These are phyloP conservation scores for Athelia psychrophila DNA, from an alignment of 1,284 basidiomycete species.

Conservation along the genomic window DNA sequence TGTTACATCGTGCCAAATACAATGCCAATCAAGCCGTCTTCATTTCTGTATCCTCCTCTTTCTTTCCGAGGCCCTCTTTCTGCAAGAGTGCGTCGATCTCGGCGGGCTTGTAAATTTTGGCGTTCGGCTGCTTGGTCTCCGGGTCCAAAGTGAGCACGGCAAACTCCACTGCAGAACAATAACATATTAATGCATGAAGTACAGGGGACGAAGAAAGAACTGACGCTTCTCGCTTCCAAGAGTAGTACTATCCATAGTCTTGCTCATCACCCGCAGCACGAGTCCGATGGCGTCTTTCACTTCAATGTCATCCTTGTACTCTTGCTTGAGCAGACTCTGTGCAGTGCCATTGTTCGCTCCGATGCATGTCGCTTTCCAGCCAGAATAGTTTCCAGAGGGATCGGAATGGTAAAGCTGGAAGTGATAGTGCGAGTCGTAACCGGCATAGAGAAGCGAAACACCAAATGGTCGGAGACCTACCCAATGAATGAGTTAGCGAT, in stretches of 20 bases:
- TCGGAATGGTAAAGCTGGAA: conserved; percentile 99
- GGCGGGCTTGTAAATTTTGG: conserved; percentile 89
- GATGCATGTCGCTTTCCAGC: conserved; percentile 99
- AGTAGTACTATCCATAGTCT: conserved; percentile 99
- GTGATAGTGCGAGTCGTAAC: conserved; percentile 92
- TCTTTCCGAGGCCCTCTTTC: conserved; percentile 85
- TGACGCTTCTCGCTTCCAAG: conserved; percentile 88
- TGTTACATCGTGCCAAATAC: conserved; percentile 3
- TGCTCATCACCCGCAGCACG: conserved; percentile 94
- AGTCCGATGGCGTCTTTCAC: conserved; percentile 92
- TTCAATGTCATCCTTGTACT: conserved; percentile 94
- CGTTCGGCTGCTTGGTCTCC: conserved; percentile 75
- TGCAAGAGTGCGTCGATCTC: conserved; percentile 90
- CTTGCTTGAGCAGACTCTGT: conserved; percentile 93
- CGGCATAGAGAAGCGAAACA: conserved; percentile 94
- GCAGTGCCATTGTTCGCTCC: conserved; percentile 96
- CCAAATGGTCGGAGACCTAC: conserved; percentile 95
- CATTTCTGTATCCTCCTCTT: conserved; percentile 78
- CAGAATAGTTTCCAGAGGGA: conserved; percentile 97
- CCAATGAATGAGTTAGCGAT: too few species aligned
- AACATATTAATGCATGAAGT: conserved; percentile 2
- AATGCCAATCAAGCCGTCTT: conserved; percentile 36
- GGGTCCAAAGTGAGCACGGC: conserved; percentile 89
- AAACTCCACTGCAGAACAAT: conserved; percentile 79
- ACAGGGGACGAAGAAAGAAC: conserved; percentile 26